Base-by-base conservation (phyloP, 208 protist genomes). In the Trypanosoma congolense region DNA sequence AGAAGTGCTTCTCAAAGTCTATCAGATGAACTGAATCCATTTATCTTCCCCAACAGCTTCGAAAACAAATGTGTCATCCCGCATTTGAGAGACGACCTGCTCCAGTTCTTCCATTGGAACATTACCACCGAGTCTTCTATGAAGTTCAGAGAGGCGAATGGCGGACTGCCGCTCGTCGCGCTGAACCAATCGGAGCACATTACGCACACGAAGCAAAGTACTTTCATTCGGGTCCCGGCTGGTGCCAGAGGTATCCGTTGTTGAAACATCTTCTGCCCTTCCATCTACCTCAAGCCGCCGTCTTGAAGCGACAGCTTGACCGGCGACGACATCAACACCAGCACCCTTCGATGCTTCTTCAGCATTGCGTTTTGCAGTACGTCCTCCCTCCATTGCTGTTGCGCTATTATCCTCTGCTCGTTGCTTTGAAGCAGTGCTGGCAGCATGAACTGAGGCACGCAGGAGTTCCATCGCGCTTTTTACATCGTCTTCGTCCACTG, bases 401-500 rank as follows among this genome's bases (percentile, higher is more conserved):
- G 46, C 43, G 2, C 56, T 40, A 42, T 95, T 86, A 65, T 95
- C 88, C 10, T 78, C 72, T 6, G 49, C 45, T 14, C 86, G 82
- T 63, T 84, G 79, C 64, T 82, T 30, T 14, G 72, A 76, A 8
- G 89, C 89, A 18, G 78, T 70, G 12, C 74, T 69, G 9, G 85
- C 79, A 24, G 86, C 89, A 64, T 96, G 77, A 24, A 96, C 89
- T 10, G 81, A 89, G 2, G 80, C 61, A 0, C 86, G 70, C 25
- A 96, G 60, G 25, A 96, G 70, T 56, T 72, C 66, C 79, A 93
- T 92, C 0, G 93, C 96, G 3, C 68, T 80, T 22, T 79, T 71
- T 9, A 96, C 89, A 66, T 98, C 96, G 6, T 68, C 62, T 38
- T 92, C 73, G 40, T 86, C 78, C 25, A 97, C 87, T 19, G 73